These are phyloP conservation scores for Aureobasidium melanogenum DNA, from an alignment of 2,329 filamentous ascomycete species.

Conservation along the genomic window DNA sequence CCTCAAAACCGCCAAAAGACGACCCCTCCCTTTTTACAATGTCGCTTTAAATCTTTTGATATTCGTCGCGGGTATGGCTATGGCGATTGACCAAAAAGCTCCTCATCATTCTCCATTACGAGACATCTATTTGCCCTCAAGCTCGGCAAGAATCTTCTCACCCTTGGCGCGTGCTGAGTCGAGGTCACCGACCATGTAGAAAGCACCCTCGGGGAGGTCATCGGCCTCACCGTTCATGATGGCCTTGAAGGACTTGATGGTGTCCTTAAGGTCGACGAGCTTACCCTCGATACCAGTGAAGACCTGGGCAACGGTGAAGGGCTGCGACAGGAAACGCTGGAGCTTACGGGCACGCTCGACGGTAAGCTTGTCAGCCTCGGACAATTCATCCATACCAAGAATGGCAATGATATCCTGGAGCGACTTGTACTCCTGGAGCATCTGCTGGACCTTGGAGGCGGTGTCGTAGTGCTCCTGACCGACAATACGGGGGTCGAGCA, in stretches of 20 bases:
- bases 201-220: slow-evolving; percentile 79
- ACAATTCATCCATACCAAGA: slow-evolving; percentile 99
- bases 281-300: slow-evolving; percentile 93
- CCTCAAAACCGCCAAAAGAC: slow-evolving; percentile 9
- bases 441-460: slow-evolving; percentile 93
- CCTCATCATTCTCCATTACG: slow-evolving; percentile 5
- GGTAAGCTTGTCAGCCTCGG: slow-evolving; percentile 97
- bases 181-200: slow-evolving; percentile 70
- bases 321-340: slow-evolving; percentile 99
- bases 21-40: slow-evolving; percentile 11
- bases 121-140: slow-evolving; percentile 45
- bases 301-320: slow-evolving; percentile 83
- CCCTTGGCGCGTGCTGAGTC: slow-evolving; percentile 90
- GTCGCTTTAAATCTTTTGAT: slow-evolving; percentile 10
- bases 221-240: slow-evolving; percentile 94
- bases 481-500: slow-evolving; percentile 97
- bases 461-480: slow-evolving; percentile 96
- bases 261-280: slow-evolving; percentile 98
- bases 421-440: slow-evolving; percentile 99
- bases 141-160: slow-evolving; percentile 98
- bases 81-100: slow-evolving; percentile 7
- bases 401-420: slow-evolving; percentile 99
- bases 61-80: slow-evolving; percentile 7
- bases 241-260: slow-evolving; percentile 93
- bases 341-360: slow-evolving; percentile 99